Conservation (phyloP, 352 stramenopile genomes). For the Phytophthora idaei region DNA sequence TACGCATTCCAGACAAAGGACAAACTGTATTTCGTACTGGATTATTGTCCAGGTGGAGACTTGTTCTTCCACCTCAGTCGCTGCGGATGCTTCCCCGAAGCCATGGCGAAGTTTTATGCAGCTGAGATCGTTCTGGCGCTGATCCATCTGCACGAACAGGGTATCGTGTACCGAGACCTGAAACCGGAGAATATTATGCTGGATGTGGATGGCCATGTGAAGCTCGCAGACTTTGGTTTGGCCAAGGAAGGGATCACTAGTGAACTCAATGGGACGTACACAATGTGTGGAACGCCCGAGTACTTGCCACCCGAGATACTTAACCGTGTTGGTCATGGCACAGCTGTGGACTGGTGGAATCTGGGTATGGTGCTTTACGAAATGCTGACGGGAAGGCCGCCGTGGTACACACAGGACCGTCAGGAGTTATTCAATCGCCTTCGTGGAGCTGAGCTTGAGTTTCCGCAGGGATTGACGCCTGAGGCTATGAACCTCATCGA, state of each 20-base stretch:
- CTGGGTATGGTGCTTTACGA: conserved; percentile 86
- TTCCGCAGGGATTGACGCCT: conserved; percentile 65
- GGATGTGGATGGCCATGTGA: conserved; percentile 83
- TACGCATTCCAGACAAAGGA: conserved; percentile 89
- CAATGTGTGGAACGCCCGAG: conserved; percentile 88
- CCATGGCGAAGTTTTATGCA: conserved; percentile 85
- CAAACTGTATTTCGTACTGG: conserved; percentile 88
- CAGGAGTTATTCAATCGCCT: conserved; percentile 76
- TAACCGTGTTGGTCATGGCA: conserved; percentile 78
- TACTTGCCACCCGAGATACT: conserved; percentile 86
- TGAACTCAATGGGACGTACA: conserved; percentile 80
- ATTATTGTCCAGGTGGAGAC: conserved; percentile 86
- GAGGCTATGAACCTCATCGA: conserved; percentile 84
- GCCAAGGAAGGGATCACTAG: conserved; percentile 79
- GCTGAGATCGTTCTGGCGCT: conserved; percentile 86
- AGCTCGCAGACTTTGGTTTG: conserved; percentile 83
- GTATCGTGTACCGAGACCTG: conserved; percentile 84
- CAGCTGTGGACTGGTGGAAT: conserved; percentile 87
- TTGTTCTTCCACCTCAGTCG: conserved; percentile 85
- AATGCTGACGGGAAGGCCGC: conserved; percentile 77
- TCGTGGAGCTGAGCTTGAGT: conserved; percentile 70
- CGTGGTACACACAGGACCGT: conserved; percentile 84
- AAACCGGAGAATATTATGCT: conserved; percentile 91
- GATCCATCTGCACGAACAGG: conserved; percentile 86
- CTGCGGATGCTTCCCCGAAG: conserved; percentile 79